phyloP scores from a whole-genome alignment of 1,284 basidiomycete genomes.

The Melampsora larici-populina region DNA sequence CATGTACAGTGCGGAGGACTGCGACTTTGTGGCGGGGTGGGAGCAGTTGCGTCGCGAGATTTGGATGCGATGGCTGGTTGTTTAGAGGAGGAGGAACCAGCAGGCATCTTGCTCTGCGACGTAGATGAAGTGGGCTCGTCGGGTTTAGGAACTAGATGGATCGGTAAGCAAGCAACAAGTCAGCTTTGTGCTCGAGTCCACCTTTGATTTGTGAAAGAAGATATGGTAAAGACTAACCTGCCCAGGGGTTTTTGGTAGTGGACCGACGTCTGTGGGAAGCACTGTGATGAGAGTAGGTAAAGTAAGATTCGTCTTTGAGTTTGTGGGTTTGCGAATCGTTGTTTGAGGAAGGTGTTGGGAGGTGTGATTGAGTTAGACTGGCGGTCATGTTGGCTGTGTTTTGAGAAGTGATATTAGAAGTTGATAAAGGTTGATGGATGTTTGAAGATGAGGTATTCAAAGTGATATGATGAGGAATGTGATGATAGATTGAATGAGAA shows the following conservation, averaged over 20 bases:
- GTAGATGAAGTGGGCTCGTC: neutral
- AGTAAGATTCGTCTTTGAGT: neutral
- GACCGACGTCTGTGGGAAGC: neutral
- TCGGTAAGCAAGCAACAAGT: neutral
- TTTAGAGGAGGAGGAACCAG: neutral
- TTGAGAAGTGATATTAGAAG: no score
- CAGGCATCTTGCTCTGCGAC: neutral
- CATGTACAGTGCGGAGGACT: neutral
- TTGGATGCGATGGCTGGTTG: neutral
- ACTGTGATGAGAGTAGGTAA: neutral
- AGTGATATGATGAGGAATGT: no score
- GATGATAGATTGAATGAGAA: no score
- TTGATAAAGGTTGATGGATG: no score
- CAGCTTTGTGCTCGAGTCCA: neutral
- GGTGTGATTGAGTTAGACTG: no score
- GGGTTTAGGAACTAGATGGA: neutral
- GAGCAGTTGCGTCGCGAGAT: neutral
- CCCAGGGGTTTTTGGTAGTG: neutral
- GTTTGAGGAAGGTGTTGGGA: no score
- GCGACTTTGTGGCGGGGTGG: neutral
- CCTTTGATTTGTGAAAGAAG: neutral
- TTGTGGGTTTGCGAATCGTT: neutral
- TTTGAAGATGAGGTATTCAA: no score
- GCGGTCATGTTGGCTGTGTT: no score
- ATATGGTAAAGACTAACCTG: neutral